phyloP scores from a whole-genome alignment of 1,139 yeast genomes.

The Sugiyamaella japonica region DNA sequence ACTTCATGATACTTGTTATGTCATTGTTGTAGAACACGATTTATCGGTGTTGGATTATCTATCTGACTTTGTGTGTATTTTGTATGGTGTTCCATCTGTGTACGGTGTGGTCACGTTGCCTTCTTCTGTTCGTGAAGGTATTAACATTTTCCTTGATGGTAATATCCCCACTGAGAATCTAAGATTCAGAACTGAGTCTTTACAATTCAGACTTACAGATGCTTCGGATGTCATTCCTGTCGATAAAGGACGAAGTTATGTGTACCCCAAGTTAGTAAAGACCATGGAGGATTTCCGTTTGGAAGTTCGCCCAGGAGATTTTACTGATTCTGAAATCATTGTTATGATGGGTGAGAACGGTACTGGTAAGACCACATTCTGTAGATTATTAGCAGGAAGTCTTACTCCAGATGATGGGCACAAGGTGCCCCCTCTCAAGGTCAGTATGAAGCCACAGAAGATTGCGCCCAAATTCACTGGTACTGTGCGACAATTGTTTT shows the following conservation, averaged over 20 bases:
- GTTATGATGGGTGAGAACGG: conserved; percentile 99
- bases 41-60: conserved; percentile 93
- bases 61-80: conserved; percentile 92
- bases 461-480: conserved; percentile 98
- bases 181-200: conserved; percentile 93
- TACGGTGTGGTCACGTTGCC: conserved; percentile 98
- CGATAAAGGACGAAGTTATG: conserved; percentile 76
- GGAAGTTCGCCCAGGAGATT: conserved; percentile 79
- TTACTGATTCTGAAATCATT: conserved; percentile 92
- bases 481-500: conserved; percentile 94
- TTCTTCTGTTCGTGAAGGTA: conserved; percentile 96
- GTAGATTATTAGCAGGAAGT: conserved; percentile 92
- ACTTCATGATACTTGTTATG: conserved; percentile 69
- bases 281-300: conserved; percentile 96
- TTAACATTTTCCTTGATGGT: conserved; percentile 96
- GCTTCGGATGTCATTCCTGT: conserved; percentile 70
- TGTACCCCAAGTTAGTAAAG: conserved; percentile 79
- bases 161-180: conserved; percentile 94
- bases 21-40: conserved; percentile 98
- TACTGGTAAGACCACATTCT: conserved; percentile 97
- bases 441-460: conserved; percentile 98
- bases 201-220: conserved; percentile 92
- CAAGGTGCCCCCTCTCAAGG: conserved; percentile 82
- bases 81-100: conserved; percentile 96
- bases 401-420: conserved; percentile 78